Percentiles rank a stretch among this genome's conserved stretches.
phyloP scores from a whole-genome alignment of 148 eudicot genomes.

The Heliamphora exappendiculata region DNA sequence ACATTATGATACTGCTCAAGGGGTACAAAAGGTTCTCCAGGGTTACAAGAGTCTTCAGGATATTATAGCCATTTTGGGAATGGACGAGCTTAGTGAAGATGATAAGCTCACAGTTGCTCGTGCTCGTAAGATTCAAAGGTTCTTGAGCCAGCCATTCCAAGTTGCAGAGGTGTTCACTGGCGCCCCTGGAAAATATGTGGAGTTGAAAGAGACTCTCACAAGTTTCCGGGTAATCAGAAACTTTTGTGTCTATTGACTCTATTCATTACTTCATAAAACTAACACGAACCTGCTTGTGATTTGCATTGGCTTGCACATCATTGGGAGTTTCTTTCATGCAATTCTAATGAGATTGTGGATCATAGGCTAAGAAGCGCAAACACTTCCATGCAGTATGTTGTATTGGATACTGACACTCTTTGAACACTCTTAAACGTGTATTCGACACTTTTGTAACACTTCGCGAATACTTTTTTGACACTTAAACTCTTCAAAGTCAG shows the following conservation, averaged over 20 bases:
- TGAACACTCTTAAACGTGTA: no score
- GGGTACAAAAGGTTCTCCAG: constrained; percentile 59
- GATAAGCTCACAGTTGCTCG: constrained; percentile 61
- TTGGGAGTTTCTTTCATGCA: not conserved
- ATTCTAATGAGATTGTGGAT: not conserved
- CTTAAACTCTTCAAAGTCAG: no score
- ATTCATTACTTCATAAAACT: no score
- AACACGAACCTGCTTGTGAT: not conserved
- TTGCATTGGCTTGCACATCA: not conserved
- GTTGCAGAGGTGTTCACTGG: constrained; percentile 66
- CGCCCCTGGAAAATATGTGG: constrained; percentile 58
- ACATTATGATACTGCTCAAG: constrained; percentile 58
- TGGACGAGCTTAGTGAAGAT: constrained; percentile 72
- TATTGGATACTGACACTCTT: no score
- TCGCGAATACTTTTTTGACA: no score
- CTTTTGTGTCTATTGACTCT: not conserved
- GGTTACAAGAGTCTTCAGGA: constrained; percentile 62
- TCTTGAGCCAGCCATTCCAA: constrained; percentile 69
- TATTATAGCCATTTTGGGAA: constrained; percentile 63
- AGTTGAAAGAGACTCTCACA: constrained; percentile 45
- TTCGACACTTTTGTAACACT: no score
- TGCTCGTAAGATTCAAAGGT: constrained; percentile 58
- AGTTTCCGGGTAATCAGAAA: constrained; percentile 44
- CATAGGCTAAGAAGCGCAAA: no score
- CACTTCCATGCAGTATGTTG: no score